Conservation (phyloP, 140 eudicot genomes). For the Flaveria floridana region DNA sequence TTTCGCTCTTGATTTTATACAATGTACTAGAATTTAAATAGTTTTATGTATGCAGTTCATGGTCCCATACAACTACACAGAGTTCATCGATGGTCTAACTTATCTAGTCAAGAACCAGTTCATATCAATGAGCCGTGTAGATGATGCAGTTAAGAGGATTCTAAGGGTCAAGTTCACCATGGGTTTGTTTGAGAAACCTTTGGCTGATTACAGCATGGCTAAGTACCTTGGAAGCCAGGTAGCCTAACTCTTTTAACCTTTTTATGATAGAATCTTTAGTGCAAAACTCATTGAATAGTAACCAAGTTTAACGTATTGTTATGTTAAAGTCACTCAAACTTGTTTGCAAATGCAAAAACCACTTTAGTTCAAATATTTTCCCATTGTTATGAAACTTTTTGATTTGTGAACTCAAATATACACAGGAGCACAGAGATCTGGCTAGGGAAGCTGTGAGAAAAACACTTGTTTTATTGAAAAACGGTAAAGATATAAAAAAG, state of each 20-base stretch:
- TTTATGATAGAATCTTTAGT: background rate
- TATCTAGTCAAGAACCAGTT: conserved; percentile 43
- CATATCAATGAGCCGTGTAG: conserved; percentile 65
- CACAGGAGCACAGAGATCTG: conserved; percentile 70
- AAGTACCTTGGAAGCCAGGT: conserved; percentile 73
- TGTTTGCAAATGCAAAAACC: background rate
- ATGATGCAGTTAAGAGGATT: conserved; percentile 73
- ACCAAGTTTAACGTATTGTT: background rate
- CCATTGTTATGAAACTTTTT: background rate
- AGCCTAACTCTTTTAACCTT: background rate
- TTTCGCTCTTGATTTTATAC: background rate
- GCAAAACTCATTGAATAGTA: background rate
- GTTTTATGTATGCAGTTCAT: conserved; percentile 48
- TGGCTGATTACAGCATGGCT: conserved; percentile 62
- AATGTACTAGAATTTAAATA: background rate
- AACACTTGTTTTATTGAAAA: conserved; percentile 73
- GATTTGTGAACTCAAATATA: conserved; percentile 1
- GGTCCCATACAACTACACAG: conserved; percentile 69
- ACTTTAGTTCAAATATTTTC: background rate
- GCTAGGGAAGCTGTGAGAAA: conserved; percentile 92
- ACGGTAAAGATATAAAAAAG: conserved; percentile 45
- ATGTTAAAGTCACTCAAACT: background rate
- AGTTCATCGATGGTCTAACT: conserved; percentile 56
- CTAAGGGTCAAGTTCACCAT: conserved; percentile 56
- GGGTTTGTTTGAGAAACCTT: conserved; percentile 71